phyloP scores from a whole-genome alignment of 495 filamentous ascomycete species.

The Xylaria sp. region DNA sequence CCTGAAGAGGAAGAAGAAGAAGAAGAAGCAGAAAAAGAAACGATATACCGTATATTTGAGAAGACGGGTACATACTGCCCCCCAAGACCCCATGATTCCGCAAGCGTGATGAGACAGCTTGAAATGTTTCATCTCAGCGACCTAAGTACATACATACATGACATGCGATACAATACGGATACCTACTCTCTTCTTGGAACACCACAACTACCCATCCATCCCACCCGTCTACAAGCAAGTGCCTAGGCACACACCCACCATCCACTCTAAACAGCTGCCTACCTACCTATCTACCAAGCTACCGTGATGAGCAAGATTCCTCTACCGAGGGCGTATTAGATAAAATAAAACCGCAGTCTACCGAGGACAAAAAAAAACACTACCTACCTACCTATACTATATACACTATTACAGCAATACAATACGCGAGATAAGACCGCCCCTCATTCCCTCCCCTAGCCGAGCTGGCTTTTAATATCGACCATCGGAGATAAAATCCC shows the following conservation, averaged over 20 bases:
- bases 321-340: not conserved
- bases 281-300: no score
- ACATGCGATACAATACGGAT: no score
- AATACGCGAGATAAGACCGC: not conserved
- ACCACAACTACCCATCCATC: no score
- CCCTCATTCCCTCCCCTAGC: not conserved
- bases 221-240: no score
- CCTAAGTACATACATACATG: no score
- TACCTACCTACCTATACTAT: no score
- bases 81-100: no score
- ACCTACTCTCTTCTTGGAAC: no score
- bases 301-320: not conserved
- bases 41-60: not conserved
- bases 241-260: no score
- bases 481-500: not conserved
- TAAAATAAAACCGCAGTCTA: not conserved
- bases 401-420: no score
- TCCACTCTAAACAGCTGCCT: no score
- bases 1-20: not conserved
- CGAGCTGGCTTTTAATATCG: not conserved
- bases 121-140: no score
- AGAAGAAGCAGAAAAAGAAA: constrained; percentile 13
- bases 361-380: not conserved
- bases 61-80: not conserved
- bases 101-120: not conserved